phyloP scores from a whole-genome alignment of 192 early-diverging fungal genomes.

The Jimgerdemannia lactiflua region DNA sequence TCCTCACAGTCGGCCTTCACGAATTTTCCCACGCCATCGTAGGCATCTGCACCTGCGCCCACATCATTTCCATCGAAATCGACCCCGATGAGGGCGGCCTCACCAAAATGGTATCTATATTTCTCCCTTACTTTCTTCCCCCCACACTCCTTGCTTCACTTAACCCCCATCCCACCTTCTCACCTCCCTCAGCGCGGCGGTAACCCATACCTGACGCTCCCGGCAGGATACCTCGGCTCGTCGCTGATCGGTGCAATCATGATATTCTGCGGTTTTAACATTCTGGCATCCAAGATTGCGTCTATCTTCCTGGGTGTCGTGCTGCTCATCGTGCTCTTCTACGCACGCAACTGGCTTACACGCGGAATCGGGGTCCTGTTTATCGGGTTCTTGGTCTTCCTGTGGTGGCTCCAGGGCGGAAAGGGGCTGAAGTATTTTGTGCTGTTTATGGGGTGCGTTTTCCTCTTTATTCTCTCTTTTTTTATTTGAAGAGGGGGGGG shows the following conservation, averaged over 20 bases:
- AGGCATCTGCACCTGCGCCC: conserved; percentile 83
- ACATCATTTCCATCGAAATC: conserved; percentile 84
- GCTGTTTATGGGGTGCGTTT: conserved; percentile 84
- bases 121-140: background rate
- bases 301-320: conserved; percentile 82
- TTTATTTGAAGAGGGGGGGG: conserved; percentile 40
- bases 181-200: conserved; percentile 55
- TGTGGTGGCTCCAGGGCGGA: conserved; percentile 82
- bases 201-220: conserved; percentile 77
- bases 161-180: background rate
- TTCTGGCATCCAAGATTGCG: conserved; percentile 82
- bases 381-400: conserved; percentile 72
- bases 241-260: conserved; percentile 89
- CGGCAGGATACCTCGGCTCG: conserved; percentile 90
- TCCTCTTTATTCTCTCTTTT: conserved; percentile 16
- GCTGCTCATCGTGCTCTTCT: conserved; percentile 79
- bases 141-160: background rate
- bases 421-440: conserved; percentile 86
- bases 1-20: conserved; percentile 89
- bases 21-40: conserved; percentile 94
- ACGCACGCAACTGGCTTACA: conserved; percentile 89
- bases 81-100: conserved; percentile 93
- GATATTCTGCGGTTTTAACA: conserved; percentile 91
- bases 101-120: conserved; percentile 61
- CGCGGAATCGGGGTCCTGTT: conserved; percentile 79